Evolutionary conservation across 257 asterid genomes (phyloP).

Genomic region (Solanum clarkiae): DNA sequence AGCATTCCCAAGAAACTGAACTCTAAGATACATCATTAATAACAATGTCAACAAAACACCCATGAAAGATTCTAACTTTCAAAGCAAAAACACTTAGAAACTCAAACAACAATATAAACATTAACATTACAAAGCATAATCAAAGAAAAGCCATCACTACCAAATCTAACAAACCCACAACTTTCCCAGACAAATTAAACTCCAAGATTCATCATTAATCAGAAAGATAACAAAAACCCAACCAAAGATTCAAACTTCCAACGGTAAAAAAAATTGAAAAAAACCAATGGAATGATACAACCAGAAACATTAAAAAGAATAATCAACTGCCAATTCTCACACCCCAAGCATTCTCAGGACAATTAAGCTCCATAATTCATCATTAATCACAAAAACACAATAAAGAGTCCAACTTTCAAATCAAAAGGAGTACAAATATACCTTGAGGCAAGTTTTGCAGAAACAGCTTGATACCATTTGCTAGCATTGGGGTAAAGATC

Average conservation of each 20-base stretch:
- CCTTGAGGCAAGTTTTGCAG: constrained; percentile 58
- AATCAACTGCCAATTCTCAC: neutral
- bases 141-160: constrained; percentile 3
- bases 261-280: neutral
- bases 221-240: neutral
- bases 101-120: neutral
- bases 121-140: neutral
- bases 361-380: neutral
- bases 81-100: neutral
- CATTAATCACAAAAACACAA: neutral
- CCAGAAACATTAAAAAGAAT: neutral
- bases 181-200: constrained; percentile 37
- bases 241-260: neutral
- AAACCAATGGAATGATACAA: neutral
- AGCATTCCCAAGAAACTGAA: constrained; percentile 52
- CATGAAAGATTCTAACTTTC: neutral
- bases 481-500: constrained; percentile 64
- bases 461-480: constrained; percentile 63
- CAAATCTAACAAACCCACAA: constrained; percentile 54
- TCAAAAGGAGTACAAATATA: neutral
- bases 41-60: neutral
- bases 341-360: neutral
- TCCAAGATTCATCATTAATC: neutral
- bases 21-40: neutral
- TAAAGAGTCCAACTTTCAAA: neutral